phyloP scores from a whole-genome alignment of 345 rosid genomes.

The Lepidium didymum region DNA sequence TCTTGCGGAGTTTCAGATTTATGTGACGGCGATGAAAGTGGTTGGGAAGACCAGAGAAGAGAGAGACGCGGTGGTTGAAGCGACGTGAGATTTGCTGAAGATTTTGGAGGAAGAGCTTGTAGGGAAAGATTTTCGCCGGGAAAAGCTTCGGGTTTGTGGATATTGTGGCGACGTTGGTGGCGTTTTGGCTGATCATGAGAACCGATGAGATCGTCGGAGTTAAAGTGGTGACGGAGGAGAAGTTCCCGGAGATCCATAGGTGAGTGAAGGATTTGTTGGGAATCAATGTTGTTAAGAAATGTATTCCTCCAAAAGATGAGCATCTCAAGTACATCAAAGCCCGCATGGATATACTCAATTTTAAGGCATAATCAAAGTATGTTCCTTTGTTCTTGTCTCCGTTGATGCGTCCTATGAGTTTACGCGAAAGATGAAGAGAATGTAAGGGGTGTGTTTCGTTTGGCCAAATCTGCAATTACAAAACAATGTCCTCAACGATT shows the following conservation, averaged over 20 bases:
- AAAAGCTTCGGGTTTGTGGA: conserved; percentile 23
- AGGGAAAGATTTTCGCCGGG: conserved; percentile 31
- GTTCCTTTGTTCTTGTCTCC: background rate
- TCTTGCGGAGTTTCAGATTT: background rate
- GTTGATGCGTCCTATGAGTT: background rate
- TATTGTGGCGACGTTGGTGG: conserved; percentile 18
- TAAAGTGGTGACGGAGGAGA: conserved; percentile 15
- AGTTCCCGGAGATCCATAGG: conserved; percentile 9
- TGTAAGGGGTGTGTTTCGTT: too few relatives aligned
- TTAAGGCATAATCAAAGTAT: background rate
- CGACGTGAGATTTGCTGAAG: conserved; percentile 20
- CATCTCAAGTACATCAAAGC: conserved; percentile 12
- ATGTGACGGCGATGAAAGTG: conserved; percentile 18
- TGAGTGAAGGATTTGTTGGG: conserved; percentile 7
- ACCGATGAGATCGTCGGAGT: conserved; percentile 4
- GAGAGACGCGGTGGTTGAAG: conserved; percentile 13
- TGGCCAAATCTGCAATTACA: too few relatives aligned
- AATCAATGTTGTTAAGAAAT: conserved; percentile 12
- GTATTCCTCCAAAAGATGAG: conserved; percentile 25
- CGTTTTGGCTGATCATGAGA: conserved; percentile 26
- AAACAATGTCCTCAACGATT: too few relatives aligned
- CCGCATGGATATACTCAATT: conserved; percentile 18
- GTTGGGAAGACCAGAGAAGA: conserved; percentile 17
- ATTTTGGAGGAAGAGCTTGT: conserved; percentile 27
- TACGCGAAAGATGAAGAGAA: too few relatives aligned